Conservation (phyloP, 2,329 filamentous ascomycete species). For the Trichoderma aggressivum region DNA sequence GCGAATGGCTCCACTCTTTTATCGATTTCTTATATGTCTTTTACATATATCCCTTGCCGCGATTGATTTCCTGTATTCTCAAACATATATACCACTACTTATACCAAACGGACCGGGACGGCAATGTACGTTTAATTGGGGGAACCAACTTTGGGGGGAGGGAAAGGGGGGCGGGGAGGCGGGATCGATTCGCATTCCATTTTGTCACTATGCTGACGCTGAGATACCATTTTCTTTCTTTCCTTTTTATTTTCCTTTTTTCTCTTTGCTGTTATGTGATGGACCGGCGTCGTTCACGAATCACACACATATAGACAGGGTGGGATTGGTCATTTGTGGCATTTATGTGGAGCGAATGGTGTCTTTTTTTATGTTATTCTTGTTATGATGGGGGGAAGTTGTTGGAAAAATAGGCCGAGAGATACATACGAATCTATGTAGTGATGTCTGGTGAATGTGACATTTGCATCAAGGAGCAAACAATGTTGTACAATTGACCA, state of each 20-base stretch:
- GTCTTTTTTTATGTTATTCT: neutral
- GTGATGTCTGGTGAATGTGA: neutral
- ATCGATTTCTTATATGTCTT: constrained; percentile 6
- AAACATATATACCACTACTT: constrained; percentile 8
- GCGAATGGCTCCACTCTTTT: constrained; percentile 14
- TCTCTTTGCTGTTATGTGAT: neutral
- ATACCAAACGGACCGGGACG: constrained; percentile 13
- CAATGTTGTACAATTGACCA: neutral
- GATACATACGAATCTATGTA: constrained; percentile 9
- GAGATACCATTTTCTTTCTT: constrained; percentile 19
- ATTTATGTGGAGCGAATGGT: constrained; percentile 4
- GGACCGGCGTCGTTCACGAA: constrained; percentile 12
- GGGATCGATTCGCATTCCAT: constrained; percentile 5
- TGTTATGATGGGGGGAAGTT: neutral
- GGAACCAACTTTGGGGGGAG: neutral
- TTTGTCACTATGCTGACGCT: constrained; percentile 15
- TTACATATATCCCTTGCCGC: constrained; percentile 8
- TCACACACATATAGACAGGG: constrained; percentile 10
- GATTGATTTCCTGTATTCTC: constrained; percentile 12
- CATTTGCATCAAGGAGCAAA: neutral
- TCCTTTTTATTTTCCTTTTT: neutral
- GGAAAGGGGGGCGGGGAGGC: neutral
- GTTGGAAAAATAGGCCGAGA: neutral
- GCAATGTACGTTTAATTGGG: constrained; percentile 24
- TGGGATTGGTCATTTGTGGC: constrained; percentile 5